phyloP scores from a whole-genome alignment of 345 rosid genomes.

The Boechera stricta region DNA sequence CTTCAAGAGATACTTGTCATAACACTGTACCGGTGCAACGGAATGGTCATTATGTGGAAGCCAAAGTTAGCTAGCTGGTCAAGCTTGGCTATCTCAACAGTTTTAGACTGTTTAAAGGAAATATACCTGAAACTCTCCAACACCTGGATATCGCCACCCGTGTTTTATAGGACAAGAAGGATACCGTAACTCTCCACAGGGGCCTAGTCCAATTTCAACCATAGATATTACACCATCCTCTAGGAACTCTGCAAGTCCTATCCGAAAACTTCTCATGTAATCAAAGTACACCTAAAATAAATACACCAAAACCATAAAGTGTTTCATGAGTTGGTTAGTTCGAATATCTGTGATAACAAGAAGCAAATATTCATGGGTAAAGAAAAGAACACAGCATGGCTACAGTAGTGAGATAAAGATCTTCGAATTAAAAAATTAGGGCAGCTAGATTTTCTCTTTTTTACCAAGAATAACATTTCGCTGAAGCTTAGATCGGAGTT shows the following conservation, averaged over 20 bases:
- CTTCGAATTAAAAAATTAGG: background rate
- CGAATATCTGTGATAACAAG: background rate
- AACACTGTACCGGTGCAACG: slow-evolving; percentile 63
- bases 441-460: background rate
- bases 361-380: background rate
- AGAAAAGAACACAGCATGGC: slow-evolving; percentile 21
- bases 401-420: slow-evolving; percentile 1
- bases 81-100: slow-evolving; percentile 31
- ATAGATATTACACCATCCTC: slow-evolving; percentile 69
- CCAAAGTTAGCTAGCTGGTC: slow-evolving; percentile 9
- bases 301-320: slow-evolving; percentile 22
- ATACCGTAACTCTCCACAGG: slow-evolving; percentile 92
- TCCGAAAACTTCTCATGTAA: slow-evolving; percentile 95
- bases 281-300: slow-evolving; percentile 89
- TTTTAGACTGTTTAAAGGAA: slow-evolving; percentile 13
- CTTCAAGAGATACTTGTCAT: slow-evolving; percentile 80
- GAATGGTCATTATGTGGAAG: slow-evolving; percentile 32
- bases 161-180: slow-evolving; percentile 97
- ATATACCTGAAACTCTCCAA: slow-evolving; percentile 96
- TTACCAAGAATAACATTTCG: background rate
- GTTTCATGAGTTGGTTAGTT: slow-evolving; percentile 22
- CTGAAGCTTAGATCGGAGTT: background rate
- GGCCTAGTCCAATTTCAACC: slow-evolving; percentile 96
- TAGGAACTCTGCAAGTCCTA: slow-evolving; percentile 79
- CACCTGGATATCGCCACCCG: slow-evolving; percentile 99